Conservation (phyloP, 1,284 basidiomycete species). For the Anthracocystis setariae region DNA sequence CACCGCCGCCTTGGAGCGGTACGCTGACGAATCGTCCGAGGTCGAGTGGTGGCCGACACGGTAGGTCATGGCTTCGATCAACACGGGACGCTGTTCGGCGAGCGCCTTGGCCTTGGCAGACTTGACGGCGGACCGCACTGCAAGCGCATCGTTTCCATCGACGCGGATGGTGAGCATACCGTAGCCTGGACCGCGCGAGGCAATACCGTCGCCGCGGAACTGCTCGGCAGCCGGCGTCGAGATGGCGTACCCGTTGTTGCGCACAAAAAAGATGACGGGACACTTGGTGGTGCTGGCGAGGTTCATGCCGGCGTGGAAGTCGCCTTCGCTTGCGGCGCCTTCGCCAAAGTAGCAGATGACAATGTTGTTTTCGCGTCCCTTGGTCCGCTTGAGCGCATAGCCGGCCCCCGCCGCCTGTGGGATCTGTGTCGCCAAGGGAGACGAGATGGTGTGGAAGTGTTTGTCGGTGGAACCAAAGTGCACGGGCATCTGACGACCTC, state of each 20-base stretch:
- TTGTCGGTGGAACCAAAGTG: constrained; percentile 85
- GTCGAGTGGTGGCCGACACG: constrained; percentile 91
- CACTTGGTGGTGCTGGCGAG: constrained; percentile 62
- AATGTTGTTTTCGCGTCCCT: constrained; percentile 73
- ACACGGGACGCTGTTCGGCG: constrained; percentile 78
- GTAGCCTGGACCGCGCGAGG: constrained; percentile 89
- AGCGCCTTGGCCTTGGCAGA: constrained; percentile 82
- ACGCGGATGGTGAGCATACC: constrained; percentile 77
- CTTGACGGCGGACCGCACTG: constrained; percentile 81
- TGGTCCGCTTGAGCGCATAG: constrained; percentile 85
- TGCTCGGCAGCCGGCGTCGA: constrained; percentile 91
- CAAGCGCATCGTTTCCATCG: constrained; percentile 92
- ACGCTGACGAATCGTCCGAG: constrained; percentile 91
- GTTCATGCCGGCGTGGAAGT: constrained; percentile 72
- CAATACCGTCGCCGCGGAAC: constrained; percentile 70
- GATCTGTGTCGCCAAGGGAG: constrained; percentile 92
- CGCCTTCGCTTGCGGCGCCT: constrained; percentile 73
- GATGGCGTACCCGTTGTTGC: constrained; percentile 92
- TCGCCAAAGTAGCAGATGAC: constrained; percentile 91
- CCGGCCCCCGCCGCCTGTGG: constrained; percentile 94
- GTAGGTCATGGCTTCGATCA: constrained; percentile 76
- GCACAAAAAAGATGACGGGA: constrained; percentile 68
- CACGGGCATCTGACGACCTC: constrained; percentile 65
- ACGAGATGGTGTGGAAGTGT: constrained; percentile 93
- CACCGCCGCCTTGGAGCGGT: constrained; percentile 69